Base-by-base conservation (phyloP, 768 basidiomycete species). In the Amanita subjunquillea region DNA sequence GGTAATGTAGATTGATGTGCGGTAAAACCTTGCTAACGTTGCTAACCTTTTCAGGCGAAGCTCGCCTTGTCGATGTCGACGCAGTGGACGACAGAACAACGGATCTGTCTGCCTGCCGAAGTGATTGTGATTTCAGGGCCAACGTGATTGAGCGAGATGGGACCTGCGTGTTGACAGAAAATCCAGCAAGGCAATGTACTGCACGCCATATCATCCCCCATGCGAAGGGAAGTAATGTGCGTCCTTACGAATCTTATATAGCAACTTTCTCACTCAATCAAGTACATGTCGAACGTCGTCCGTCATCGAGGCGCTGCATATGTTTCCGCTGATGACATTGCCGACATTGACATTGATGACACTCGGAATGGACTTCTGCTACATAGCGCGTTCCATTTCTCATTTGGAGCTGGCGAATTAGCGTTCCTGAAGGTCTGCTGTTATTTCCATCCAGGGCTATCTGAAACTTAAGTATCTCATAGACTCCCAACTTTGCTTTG, bases 361-460 rank as follows among this genome's bases (percentile, higher is more conserved):
- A 48, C 47, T 29, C 55, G 48, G 44, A 58, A 58, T 42, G 57
- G 55, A 32, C 30, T 58, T 44, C 48, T 58, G 37, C 47, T 56
- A 32, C 2, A 27, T 30, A 29, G 20, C 32, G 13, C n/a, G 8
- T 30, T 58, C 39, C 51, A 56, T 52, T 15, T n/a, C 40, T 29
- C 52, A 13, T 49, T 58, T 56, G 55, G 57, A 43, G 17, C 47
- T 22, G 46, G 51, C 29, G 10, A 41, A 40, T 41, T 56, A 27
- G 57, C 57, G 6, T 58, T 58, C 48, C 41, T 58, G 36, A 53
- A 56, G 51, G 57, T 58, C 40, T 17, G 50, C 29, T 55, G 39
- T 57, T 50, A 46, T 53, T 41, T 55, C 36, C 54, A 42, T 52
- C 23, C 4, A 45, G 47, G 48, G 29, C 47, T 48, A 45, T 50